Evolutionary conservation across 176 grass and related monocot genomes (phyloP).

Genomic region (Juncus effusus): DNA sequence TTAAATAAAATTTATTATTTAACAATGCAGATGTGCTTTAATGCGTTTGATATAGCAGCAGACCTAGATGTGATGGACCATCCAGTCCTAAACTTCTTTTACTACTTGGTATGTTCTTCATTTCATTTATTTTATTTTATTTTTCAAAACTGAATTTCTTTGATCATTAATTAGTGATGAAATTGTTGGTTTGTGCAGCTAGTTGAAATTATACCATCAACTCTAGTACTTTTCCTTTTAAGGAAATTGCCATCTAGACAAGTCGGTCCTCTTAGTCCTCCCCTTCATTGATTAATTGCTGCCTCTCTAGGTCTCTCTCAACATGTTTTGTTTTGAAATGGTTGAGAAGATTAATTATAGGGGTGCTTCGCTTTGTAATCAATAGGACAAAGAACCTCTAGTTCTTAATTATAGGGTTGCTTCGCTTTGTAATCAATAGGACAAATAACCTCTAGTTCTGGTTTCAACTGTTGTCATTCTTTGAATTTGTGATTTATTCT

Average conservation of each 20-base stretch:
- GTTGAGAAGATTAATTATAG: no score
- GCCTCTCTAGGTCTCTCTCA: no score
- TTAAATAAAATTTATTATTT: conserved; percentile 16
- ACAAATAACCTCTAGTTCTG: no score
- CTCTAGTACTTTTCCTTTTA: conserved; percentile 71
- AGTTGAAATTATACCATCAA: conserved; percentile 66
- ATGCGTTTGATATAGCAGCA: conserved; percentile 59
- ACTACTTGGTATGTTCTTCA: conserved; percentile 54
- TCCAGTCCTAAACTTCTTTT: conserved; percentile 71
- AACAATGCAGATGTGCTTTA: conserved; percentile 56
- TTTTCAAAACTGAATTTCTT: neutral
- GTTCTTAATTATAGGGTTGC: no score
- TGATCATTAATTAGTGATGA: neutral
- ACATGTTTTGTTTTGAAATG: no score
- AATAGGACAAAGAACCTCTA: no score
- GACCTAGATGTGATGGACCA: conserved; percentile 74
- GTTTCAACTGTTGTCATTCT: no score
- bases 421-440: no score
- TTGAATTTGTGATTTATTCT: no score
- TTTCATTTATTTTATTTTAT: conserved; percentile 14
- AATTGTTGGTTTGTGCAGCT: conserved; percentile 36
- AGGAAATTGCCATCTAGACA: conserved; percentile 65
- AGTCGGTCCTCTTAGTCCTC: conserved; percentile 29
- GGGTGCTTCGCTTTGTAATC: no score
- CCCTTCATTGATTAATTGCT: conserved; percentile 1